Base-by-base conservation (phyloP, 768 basidiomycete species). In the Hebeloma cylindrosporum region DNA sequence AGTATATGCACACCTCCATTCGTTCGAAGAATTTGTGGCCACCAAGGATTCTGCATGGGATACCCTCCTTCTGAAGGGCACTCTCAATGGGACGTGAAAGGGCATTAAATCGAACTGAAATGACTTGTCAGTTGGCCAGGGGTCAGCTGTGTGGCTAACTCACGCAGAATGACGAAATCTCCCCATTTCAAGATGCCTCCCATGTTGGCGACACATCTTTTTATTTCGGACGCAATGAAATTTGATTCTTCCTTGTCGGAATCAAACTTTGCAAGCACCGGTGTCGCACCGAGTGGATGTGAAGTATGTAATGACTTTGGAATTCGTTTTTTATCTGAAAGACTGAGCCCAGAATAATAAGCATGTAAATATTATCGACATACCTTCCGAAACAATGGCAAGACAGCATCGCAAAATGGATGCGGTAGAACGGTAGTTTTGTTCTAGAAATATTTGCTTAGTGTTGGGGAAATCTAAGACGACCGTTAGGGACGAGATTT, bases 1-100 rank as follows among this genome's bases (percentile, higher is more conserved):
- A n/a, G 21, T 28, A 26, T 11, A 20, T 20, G 22, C 68, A 36
- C 31, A 82, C 85, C 73, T 93, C 91, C 56, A 80, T 60, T 13
- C 90, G 80, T 51, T 93, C 88, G 54, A 93, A 93, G 73, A 93
- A 93, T 58, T 83, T 87, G 57, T 87, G 85, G 0, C 90, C 90
- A 16, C 80, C 84, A 2, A 93, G 73, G 37, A 93, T 77, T 45
- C 79, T 69, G 53, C 77, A 80, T 1, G 90, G 90, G 28, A 95
- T 87, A n/a, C 81, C 78, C 50, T 83, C 79, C 50, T 77, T 82
- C 58, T 90, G 88, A 17, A 95, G 64, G 0, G 84, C 82, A 10
- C 73, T 75, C 65, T 93, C 93, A 25, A 93, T 75, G 0, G 72
- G 69, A 23, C 90, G 76, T 1, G 88, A 91, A 4, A 91, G 67